Evolutionary conservation across 129 eudicot genomes (phyloP), one percentile per base, ranked within the genome.

Genomic region (Flaveria linearis): DNA sequence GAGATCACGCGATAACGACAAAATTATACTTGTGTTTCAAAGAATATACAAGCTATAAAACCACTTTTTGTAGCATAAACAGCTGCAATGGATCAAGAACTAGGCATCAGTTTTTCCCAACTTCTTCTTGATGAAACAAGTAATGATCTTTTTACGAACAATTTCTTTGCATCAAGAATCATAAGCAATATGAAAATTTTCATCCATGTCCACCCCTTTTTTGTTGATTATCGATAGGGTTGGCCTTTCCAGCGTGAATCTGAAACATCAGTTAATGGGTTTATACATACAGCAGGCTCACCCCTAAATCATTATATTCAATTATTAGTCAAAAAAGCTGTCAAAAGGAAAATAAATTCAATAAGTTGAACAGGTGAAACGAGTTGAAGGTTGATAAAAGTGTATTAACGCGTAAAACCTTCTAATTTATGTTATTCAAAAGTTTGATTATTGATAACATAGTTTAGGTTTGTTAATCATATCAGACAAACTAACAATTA

Each of bases 21-120:
- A 74, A 65, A 42, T 13, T 42, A 36, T 60, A 72, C 53, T 70
- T 45, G 33, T 23, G 7, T 58, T 63, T 67, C 22, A 30, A 56
- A 74, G 70, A 67, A 80, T 74, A 74, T 80, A 74, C 79, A 67
- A 53, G 61, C 79, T 74, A 49, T 56, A 74, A 18, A 57, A 33
- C 30, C 1, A 11, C 42, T 30, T 80, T 65, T 43, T 68, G 11
- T 12, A 23, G 57, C 74, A 49, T 74, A 47, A 74, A 68, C 84
- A 67, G 71, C 56, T 67, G 46, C 77, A 65, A 73, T 26, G 26
- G 83, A 80, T 25, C 83, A 45, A 60, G 64, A 70, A 70, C 73
- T 67, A 76, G 67, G 72, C 25, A 42, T 39, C 33, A 26, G 71
- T 52, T 69, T 78, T 78, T 36, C 76, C 50, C 47, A 16, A 45